Evolutionary conservation across 495 filamentous ascomycete species (phyloP), one percentile per base, ranked within the genome.

Genomic region (Mytilinidion resinicola): DNA sequence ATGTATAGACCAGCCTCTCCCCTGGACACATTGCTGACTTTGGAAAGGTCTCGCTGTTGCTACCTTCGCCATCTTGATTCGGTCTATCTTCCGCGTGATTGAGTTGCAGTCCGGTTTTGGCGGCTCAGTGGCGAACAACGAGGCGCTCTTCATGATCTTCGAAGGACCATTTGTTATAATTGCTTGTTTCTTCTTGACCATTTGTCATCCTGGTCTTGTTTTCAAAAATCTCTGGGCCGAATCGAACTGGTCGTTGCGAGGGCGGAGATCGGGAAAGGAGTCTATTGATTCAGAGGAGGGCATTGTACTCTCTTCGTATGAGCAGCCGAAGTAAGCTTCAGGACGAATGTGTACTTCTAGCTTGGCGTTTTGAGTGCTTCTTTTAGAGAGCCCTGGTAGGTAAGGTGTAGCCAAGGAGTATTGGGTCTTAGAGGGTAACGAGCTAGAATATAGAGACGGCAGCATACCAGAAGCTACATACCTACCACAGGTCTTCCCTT

Each of bases 91-190:
- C 69, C 78, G 86, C 49, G 80, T 85, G 17, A 81, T 79, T 8
- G 86, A 89, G 76, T 72, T 88, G 51, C 74, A 73, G 46, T 67
- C 70, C 14, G 85, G 85, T 14, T 88, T 82, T 70, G 54, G 69
- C 10, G 80, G 85, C 25, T 54, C 64, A 0, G 66, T 88, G 50
- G 83, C 80, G 47, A 78, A 74, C 49, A 70, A 87, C 43, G 76
- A 90, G 70, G 72, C 77, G 9, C 62, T 81, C 8, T 86, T 88
- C 66, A 82, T 90, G 73, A 73, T 86, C 25, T 76, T 90, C 20
- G 87, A 90, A 72, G 82, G 85, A 19, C 70, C 80, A 14, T 84
- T 89, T 83, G 81, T 90, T 63, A 69, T 76, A 14, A 61, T 84
- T 47, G 82, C 85, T 14, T 43, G 55, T 17, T n/a, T 47, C 14